Evolutionary conservation across 1,139 yeast genomes (phyloP), one percentile per base, ranked within the genome.

Genomic region (Geotrichum candidum): DNA sequence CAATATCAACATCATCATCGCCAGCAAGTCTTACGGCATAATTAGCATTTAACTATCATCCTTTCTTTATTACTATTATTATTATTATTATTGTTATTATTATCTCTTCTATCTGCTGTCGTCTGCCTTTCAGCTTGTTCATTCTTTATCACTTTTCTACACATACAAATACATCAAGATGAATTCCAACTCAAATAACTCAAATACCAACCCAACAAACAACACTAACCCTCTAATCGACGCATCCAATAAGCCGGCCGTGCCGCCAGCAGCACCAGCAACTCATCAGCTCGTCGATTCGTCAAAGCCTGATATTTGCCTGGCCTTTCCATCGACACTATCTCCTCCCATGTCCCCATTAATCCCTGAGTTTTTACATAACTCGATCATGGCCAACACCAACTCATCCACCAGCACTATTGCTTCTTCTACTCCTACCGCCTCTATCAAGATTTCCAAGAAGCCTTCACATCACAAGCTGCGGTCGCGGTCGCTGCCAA

Each of bases 401-500:
- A 35, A 35, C 13, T 35, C 41, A 10, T 35, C 52, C 45, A 18
- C 52, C 58, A 53, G 27, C 35, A n/a, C 33, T 41, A 57, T 23
- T 23, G 48, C 52, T 57, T 52, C 57, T 41, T 18, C 51, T 25
- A 45, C 55, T 9, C 5, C 38, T 25, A 35, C 35, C 25, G 23
- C 45, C 53, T 13, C 18, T 54, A 35, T 10, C 54, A 58, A 48
- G 27, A 45, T 18, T 29, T 54, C 22, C 56, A 45, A 58, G 53
- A 53, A 50, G 54, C 61, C 31, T 33, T 38, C 54, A 11, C 65
- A 64, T 46, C 70, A 64, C 55, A 66, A 68, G n/a, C 65, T 65
- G 50, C 65, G 70, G 38, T 68, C 70, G 38, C 61, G 70, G 45
- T 66, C 69, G 15, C 59, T 68, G 62, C 70, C 70, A 13, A 68